Evolutionary conservation across 1,139 yeast genomes (phyloP).

Genomic region (Candida sanyaensis): DNA sequence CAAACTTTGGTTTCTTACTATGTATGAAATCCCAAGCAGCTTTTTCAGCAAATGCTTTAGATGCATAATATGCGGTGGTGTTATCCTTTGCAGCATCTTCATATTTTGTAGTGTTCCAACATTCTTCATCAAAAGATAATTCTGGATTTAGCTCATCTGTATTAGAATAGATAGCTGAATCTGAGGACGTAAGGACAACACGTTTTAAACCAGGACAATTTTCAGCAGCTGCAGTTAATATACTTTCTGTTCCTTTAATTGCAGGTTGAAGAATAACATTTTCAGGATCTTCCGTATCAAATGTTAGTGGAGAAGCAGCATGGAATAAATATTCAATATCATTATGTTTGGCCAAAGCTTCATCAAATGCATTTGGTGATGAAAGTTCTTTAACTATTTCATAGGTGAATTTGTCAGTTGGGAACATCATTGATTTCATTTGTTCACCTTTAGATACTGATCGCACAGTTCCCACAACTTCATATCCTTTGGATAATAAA

Average conservation of each 20-base stretch:
- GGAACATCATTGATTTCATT: slow-evolving; percentile 19
- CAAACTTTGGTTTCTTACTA: slow-evolving; percentile 38
- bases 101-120: slow-evolving; percentile 41
- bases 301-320: slow-evolving; percentile 37
- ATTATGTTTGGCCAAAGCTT: slow-evolving; percentile 27
- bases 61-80: slow-evolving; percentile 41
- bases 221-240: slow-evolving; percentile 29
- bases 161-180: slow-evolving; percentile 43
- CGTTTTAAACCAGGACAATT: slow-evolving; percentile 29
- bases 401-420: slow-evolving; percentile 26
- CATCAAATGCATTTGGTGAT: slow-evolving; percentile 34
- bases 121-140: slow-evolving; percentile 34
- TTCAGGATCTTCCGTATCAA: slow-evolving; percentile 38
- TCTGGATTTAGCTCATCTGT: slow-evolving; percentile 35
- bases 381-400: slow-evolving; percentile 39
- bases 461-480: slow-evolving; percentile 66
- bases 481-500: slow-evolving; percentile 41
- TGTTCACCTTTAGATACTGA: slow-evolving; percentile 53
- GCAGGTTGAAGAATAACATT: slow-evolving; percentile 42
- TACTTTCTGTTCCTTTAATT: slow-evolving; percentile 38
- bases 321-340: slow-evolving; percentile 32
- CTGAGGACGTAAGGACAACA: slow-evolving; percentile 45
- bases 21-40: slow-evolving; percentile 36
- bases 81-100: slow-evolving; percentile 41
- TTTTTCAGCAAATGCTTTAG: slow-evolving; percentile 42